Base-by-base conservation (phyloP, 2,329 filamentous ascomycete species). In the Penicillium sp. region DNA sequence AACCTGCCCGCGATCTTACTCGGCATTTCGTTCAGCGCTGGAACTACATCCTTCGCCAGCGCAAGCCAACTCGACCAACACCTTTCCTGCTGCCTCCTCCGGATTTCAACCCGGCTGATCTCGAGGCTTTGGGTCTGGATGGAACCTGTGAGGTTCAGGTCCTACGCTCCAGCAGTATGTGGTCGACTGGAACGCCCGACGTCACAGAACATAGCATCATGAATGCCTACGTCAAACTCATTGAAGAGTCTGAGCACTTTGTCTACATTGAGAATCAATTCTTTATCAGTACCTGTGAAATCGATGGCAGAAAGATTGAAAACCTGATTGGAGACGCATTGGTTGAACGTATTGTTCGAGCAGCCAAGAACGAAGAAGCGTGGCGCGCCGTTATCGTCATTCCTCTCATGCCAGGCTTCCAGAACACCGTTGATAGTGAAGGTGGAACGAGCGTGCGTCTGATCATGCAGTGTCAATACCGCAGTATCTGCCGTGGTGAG, bases 181-280 rank as follows among this genome's bases (percentile, higher is more conserved):
- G 94, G 94, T 97, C 93, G 1, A 81, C 96, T 2, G 94, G 94
- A 15, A 91, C 91, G 13, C 81, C 82, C 0, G 88, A 90, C 51
- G 84, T 90, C 53, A 89, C 87, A 0, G 94, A 99, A 70, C 87
- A 92, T 71, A 97, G 93, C 68, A 97, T 99, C 68, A 92, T 95
- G 81, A 94, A 88, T 58, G 93, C 94, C 3, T 97, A 97, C 67
- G 83, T 95, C 61, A 94, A 95, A 70, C 85, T 95, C 78, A 99
- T 99, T 62, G 87, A 94, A 60, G 88, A 93, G 59, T 96, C 91
- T 1, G 90, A 99, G 44, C 94, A 97, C 70, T 96, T 96, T 65
- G 90, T 97, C 47, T 97, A 99, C 73, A 96, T 97, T 60, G 94
- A 99, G 71, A 99, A 99, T 68, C 94, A 99, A 68, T 99, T 97